phyloP scores from a whole-genome alignment of 2,329 filamentous ascomycete species.

The Aspergillus transmontanensis region DNA sequence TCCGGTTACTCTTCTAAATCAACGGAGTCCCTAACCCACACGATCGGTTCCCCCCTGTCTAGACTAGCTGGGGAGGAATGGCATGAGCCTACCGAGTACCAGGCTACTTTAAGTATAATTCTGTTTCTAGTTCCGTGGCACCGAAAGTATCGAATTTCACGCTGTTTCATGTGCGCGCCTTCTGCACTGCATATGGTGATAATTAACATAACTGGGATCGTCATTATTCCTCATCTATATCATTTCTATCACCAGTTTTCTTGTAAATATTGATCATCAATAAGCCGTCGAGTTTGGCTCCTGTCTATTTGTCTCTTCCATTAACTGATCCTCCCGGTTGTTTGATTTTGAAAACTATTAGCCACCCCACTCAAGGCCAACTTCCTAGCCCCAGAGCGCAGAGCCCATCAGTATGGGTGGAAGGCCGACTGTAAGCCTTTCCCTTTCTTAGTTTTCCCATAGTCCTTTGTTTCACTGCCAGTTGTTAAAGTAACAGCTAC shows the following conservation, averaged over 20 bases:
- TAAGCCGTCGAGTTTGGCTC: not conserved
- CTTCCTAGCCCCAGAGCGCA: slow-evolving; percentile 7
- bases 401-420: slow-evolving; percentile 15
- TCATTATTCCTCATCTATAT: not conserved
- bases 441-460: slow-evolving; percentile 1
- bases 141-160: not conserved
- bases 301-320: not conserved
- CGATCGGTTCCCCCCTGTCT: slow-evolving; percentile 4
- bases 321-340: slow-evolving; percentile 8
- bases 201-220: not conserved
- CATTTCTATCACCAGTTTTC: not conserved
- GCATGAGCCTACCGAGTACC: slow-evolving; percentile 5
- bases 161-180: not conserved
- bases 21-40: slow-evolving; percentile 1
- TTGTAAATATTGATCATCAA: slow-evolving; percentile 1
- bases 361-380: slow-evolving; percentile 15
- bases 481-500: slow-evolving; percentile 1
- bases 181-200: not conserved
- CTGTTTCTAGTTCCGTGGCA: not conserved
- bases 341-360: slow-evolving; percentile 6
- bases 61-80: slow-evolving; percentile 1
- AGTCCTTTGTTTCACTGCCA: not conserved
- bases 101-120: slow-evolving; percentile 2
- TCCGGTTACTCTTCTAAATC: not conserved
- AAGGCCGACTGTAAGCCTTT: slow-evolving; percentile 19